Conservation (phyloP, 1,284 basidiomycete genomes). For the Psilocybe mexicana region DNA sequence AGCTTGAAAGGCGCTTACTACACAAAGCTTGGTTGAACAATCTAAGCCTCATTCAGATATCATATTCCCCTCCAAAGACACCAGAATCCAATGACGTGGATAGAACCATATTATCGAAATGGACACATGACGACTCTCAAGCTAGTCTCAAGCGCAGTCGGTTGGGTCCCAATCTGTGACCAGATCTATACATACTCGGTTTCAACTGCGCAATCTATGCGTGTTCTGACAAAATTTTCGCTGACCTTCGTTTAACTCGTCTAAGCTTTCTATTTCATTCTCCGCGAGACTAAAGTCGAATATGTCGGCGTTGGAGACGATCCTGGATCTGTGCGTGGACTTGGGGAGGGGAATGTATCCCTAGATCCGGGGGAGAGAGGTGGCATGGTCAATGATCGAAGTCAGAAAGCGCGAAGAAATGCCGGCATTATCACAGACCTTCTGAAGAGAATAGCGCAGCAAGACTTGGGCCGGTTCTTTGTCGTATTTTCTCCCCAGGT, state of each 20-base stretch:
- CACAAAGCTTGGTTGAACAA: not conserved
- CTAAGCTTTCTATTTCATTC: conserved; percentile 52
- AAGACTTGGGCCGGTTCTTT: conserved; percentile 71
- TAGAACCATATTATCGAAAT: too few species aligned
- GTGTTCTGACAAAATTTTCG: not conserved
- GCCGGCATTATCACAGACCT: conserved; percentile 44
- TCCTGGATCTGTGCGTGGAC: conserved; percentile 53
- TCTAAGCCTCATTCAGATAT: too few species aligned
- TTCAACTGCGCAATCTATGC: not conserved
- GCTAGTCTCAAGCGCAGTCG: conserved; percentile 30
- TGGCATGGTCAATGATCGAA: not conserved
- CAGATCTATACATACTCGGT: conserved; percentile 32
- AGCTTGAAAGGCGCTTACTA: not conserved
- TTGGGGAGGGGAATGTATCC: conserved; percentile 63
- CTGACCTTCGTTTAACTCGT: conserved; percentile 56
- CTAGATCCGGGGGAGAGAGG: conserved; percentile 26
- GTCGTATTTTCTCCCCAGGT: conserved; percentile 49
- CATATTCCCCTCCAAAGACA: too few species aligned
- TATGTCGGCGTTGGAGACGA: conserved; percentile 57
- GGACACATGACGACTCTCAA: not conserved
- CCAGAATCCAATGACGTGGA: too few species aligned
- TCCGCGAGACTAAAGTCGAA: conserved; percentile 58
- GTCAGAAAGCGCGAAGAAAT: not conserved
- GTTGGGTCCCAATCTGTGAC: conserved; percentile 58
- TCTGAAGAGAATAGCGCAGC: conserved; percentile 76